Base-by-base conservation (phyloP, 805 yeast species). In the Schwanniomyces yamadae region DNA sequence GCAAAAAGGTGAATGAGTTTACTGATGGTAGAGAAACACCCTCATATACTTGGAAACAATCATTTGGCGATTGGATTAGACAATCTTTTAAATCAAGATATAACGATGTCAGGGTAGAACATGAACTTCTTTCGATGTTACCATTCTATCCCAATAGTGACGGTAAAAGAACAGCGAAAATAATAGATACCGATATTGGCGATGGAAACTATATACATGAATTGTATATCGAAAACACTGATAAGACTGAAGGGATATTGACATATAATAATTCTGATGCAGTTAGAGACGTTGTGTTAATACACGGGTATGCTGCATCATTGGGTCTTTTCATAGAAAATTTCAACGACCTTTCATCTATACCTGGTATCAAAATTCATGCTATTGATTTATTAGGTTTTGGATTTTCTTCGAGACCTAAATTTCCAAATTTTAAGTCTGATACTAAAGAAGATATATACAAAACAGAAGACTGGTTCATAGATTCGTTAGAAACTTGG, bases 231-330 rank as follows among this genome's bases (percentile, higher is more conserved):
- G 64, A 65, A 28, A 77, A 81, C 43, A 69, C 46, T 8, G 67
- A 62, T 30, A 28, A 26, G 29, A 28, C 8, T 17, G 23, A 25
- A 16, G n/a, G n/a, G n/a, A n/a, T n/a, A n/a, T 23, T 13, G 29
- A 16, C 18, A 27, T 36, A 34, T 4, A 31, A 33, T 26, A 37
- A 33, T n/a, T 42, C 44, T 9, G 40, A 33, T 35, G 28, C 20
- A 11, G 27, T 28, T 11, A n/a, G 13, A 10, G 85, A 80, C 57
- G 58, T 89, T 16, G 87, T 93, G 2, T 59, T 91, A 42, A 62
- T 93, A 4, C 99, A 91, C 59, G 99, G 99, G 0, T 89, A 88
- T 54, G 96, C 95, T 2, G 95, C 98, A 0, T 86, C 95, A 1
- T 74, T 89, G 10, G 91, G 95, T 17, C 80, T 88, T 36, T 91